These are phyloP conservation scores for Aureoboletus auriporus DNA, from an alignment of 768 basidiomycete genomes.

Conservation along the genomic window DNA sequence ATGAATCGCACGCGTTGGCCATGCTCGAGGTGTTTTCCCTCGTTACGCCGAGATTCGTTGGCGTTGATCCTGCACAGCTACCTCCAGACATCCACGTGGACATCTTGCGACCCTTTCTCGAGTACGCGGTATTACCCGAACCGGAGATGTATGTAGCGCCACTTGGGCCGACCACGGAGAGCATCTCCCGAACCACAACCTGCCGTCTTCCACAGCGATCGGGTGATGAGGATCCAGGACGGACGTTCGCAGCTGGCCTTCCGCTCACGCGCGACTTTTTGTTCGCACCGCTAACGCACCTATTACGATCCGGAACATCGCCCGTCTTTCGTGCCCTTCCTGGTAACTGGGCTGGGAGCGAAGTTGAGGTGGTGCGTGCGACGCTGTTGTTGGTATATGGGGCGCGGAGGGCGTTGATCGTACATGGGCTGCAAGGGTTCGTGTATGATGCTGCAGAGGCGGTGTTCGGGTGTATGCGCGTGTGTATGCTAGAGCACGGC, in stretches of 20 bases:
- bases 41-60: conserved; percentile 17
- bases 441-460: conserved; percentile 27
- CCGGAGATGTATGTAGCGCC: conserved; percentile 48
- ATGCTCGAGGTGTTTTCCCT: conserved; percentile 30
- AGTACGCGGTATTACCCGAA: conserved; percentile 40
- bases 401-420: conserved; percentile 41
- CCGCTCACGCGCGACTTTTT: conserved; percentile 63
- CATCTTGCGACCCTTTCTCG: conserved; percentile 51
- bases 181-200: conserved; percentile 56
- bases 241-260: conserved; percentile 30
- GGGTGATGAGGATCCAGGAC: background rate
- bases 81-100: conserved; percentile 25
- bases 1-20: conserved; percentile 56
- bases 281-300: conserved; percentile 65
- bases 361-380: conserved; percentile 70
- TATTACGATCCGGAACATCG: conserved; percentile 74
- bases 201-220: conserved; percentile 33
- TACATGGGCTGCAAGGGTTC: conserved; percentile 39
- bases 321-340: conserved; percentile 68
- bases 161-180: conserved; percentile 43
- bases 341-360: conserved; percentile 69
- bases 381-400: conserved; percentile 59
- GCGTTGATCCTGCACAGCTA: conserved; percentile 20
- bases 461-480: conserved; percentile 82
- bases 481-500: conserved; percentile 94